Evolutionary conservation across 2,329 filamentous ascomycete genomes (phyloP), one percentile per base, ranked within the genome.

Genomic region (Uncinocarpus reesii): DNA sequence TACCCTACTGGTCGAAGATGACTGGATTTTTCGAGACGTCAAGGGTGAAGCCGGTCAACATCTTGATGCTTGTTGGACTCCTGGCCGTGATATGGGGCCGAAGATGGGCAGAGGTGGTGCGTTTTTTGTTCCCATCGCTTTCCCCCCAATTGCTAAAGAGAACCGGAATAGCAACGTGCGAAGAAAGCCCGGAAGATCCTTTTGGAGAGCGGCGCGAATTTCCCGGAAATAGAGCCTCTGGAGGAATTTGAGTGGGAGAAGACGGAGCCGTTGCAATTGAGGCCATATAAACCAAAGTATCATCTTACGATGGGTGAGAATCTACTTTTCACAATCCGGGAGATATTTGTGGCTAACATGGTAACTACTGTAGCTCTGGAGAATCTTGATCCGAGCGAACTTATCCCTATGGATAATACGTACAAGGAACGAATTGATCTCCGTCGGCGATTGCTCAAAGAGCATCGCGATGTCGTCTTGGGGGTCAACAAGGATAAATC

Each of bases 211-310:
- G 45, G 40, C 13, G 45, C 49, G 26, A 48, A 53, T 20, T 55
- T 48, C 20, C 49, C 53, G 4, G 23, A 42, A 1, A 53, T 55
- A 23, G 42, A 52, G 18, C 69, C 76, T 2, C 62, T 79, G 3
- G 40, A 58, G 2, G 60, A 69, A 48, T 77, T 81, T 53, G 62
- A 76, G 50, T 75, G 75, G 69, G 57, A 66, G 44, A 66, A 62
- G 0, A 73, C 70, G 26, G 67, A 73, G 48, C 78, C 76, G 0
- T 57, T 78, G 31, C 70, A 75, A 49, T 58, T 78, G 8, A 67
- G 78, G 11, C 74, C 76, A 0, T 80, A 80, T 61, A 80, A 78
- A 59, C 71, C 76, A 4, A 79, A 74, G 55, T 82, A 78, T 57
- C 72, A 81, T 57, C 61, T 82, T 43, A 80, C 78, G 4, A 82